Conservation (phyloP, 768 basidiomycete genomes). For the Rhizopogon rudus region DNA sequence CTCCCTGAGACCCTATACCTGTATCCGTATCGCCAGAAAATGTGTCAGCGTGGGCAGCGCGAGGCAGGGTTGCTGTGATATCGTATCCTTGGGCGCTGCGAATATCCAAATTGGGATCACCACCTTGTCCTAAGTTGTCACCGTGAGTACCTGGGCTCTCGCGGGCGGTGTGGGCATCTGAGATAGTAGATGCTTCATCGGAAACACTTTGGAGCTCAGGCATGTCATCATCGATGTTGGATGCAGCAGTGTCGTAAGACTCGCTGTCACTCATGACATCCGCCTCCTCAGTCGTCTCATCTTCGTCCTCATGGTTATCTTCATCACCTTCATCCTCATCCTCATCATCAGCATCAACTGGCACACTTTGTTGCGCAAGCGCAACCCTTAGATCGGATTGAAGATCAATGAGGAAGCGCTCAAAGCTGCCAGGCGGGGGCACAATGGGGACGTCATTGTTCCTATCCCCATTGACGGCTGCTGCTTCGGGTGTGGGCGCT, state of each 20-base stretch:
- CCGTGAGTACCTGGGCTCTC: neutral
- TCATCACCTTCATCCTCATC: conserved; percentile 9
- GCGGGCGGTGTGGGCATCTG: conserved; percentile 15
- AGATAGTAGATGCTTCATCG: conserved; percentile 17
- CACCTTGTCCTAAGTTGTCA: neutral
- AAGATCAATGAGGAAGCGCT: conserved; percentile 74
- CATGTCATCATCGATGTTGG: conserved; percentile 19
- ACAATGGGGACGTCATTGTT: conserved; percentile 7
- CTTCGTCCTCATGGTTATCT: conserved; percentile 10
- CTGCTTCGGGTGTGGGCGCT: neutral
- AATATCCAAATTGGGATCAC: neutral
- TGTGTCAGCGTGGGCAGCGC: neutral
- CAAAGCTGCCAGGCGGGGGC: conserved; percentile 67
- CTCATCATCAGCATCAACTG: conserved; percentile 3
- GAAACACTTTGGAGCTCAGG: conserved; percentile 31
- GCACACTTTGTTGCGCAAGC: conserved; percentile 37
- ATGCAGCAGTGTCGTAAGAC: conserved; percentile 1
- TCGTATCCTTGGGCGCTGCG: neutral
- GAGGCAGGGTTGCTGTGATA: conserved; percentile 1
- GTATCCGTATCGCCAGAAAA: neutral
- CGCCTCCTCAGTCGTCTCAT: neutral
- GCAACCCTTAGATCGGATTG: conserved; percentile 68
- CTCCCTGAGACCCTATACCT: neutral
- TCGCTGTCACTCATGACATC: neutral
- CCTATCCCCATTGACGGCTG: neutral